Percentiles rank a stretch among this genome's conserved stretches.
phyloP scores from a whole-genome alignment of 1,139 yeast genomes.

The Pichia sp. region DNA sequence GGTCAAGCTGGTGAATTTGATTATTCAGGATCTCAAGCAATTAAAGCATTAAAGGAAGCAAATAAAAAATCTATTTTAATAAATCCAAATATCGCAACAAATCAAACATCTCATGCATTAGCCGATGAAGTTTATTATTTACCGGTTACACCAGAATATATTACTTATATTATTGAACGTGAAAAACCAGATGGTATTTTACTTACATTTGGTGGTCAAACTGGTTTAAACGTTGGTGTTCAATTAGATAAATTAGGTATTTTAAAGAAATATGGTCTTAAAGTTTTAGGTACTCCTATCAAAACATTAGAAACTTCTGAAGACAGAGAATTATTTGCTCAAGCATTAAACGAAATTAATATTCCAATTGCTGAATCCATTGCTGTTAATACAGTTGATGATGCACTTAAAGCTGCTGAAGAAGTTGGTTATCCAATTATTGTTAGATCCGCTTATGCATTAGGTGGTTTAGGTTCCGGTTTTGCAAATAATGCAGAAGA shows the following conservation, averaged over 20 bases:
- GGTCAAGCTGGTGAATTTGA: constrained; percentile 99
- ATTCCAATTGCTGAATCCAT: constrained; percentile 95
- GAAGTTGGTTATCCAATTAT: constrained; percentile 90
- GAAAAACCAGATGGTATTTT: constrained; percentile 95
- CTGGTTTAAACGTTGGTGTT: constrained; percentile 94
- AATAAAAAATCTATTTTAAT: constrained; percentile 78
- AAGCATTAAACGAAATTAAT: constrained; percentile 86
- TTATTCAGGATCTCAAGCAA: constrained; percentile 96
- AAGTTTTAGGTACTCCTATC: constrained; percentile 96
- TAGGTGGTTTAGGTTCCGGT: constrained; percentile 98
- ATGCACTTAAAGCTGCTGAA: constrained; percentile 83
- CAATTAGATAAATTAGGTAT: constrained; percentile 91
- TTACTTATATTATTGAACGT: constrained; percentile 86
- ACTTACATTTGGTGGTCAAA: constrained; percentile 97
- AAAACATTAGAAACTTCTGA: constrained; percentile 92
- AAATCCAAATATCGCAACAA: constrained; percentile 96
- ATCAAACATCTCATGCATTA: constrained; percentile 90
- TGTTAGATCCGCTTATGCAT: constrained; percentile 94
- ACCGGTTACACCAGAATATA: constrained; percentile 96
- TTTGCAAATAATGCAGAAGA: constrained; percentile 82
- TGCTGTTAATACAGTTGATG: constrained; percentile 91
- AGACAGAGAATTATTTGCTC: constrained; percentile 93
- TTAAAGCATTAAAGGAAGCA: constrained; percentile 90
- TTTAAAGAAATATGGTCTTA: constrained; percentile 81
- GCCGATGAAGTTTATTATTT: constrained; percentile 93